phyloP scores from a whole-genome alignment of 1,139 yeast species.

The Scheffersomyces parashehatae region DNA sequence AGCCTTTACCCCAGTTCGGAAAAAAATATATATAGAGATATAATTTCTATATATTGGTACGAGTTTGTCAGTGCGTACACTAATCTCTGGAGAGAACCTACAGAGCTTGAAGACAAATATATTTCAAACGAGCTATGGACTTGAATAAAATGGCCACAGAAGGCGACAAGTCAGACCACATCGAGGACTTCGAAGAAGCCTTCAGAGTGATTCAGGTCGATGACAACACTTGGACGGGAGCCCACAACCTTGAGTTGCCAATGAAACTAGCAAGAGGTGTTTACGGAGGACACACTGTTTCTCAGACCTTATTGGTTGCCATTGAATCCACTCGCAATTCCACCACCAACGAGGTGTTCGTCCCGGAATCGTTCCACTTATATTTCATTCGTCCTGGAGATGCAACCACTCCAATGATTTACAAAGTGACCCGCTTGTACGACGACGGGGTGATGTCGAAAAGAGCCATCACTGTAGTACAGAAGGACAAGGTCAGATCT shows the following conservation, averaged over 20 bases:
- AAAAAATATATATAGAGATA: too few species aligned
- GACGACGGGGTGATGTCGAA: constrained; percentile 29
- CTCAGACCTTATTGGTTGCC: constrained; percentile 71
- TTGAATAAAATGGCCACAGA: too few species aligned
- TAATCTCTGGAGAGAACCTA: too few species aligned
- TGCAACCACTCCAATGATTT: constrained; percentile 49
- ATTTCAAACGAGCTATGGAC: too few species aligned
- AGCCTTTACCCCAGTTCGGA: too few species aligned
- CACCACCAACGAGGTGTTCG: constrained; percentile 20
- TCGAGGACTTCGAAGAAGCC: constrained; percentile 38
- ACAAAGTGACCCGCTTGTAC: constrained; percentile 55
- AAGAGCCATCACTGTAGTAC: constrained; percentile 30
- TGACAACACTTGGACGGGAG: constrained; percentile 34
- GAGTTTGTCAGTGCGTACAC: too few species aligned
- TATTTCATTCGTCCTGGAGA: constrained; percentile 51
- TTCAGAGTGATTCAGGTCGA: constrained; percentile 33
- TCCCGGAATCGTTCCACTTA: constrained; percentile 43
- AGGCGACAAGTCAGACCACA: not conserved
- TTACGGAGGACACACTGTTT: constrained; percentile 78
- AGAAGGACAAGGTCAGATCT: constrained; percentile 28
- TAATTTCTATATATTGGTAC: too few species aligned
- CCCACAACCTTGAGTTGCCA: constrained; percentile 40
- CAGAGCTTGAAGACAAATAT: too few species aligned
- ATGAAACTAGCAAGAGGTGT: constrained; percentile 64
- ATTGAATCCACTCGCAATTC: constrained; percentile 34